These are phyloP conservation scores for Firmiana major DNA, from an alignment of 345 rosid species.

Conservation along the genomic window DNA sequence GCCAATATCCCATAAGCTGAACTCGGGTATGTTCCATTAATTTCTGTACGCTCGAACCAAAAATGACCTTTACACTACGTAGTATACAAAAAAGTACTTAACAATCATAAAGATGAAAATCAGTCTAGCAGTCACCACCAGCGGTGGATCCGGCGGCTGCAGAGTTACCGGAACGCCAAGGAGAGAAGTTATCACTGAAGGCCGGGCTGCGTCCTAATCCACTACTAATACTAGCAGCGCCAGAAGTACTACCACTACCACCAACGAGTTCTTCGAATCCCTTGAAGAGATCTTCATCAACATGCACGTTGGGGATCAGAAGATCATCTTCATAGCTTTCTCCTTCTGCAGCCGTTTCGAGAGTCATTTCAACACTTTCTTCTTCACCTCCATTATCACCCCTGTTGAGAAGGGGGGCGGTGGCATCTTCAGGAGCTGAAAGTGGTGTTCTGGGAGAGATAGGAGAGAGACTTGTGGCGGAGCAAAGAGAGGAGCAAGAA, in stretches of 20 bases:
- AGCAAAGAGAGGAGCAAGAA: conserved; percentile 10
- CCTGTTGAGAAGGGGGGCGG: neutral
- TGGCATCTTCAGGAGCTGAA: conserved; percentile 20
- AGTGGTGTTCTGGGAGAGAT: conserved; percentile 27
- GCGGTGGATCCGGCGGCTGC: conserved; percentile 13
- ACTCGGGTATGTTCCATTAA: neutral
- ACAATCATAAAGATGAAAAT: neutral
- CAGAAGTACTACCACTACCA: neutral
- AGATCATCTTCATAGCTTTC: conserved; percentile 20
- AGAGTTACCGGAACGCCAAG: conserved; percentile 31
- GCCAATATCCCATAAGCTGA: too few species aligned
- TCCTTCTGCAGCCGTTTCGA: conserved; percentile 20
- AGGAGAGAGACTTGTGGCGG: conserved; percentile 42
- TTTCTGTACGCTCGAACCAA: neutral
- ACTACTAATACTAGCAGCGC: neutral
- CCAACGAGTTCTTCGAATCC: conserved; percentile 23
- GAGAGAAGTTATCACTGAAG: conserved; percentile 27
- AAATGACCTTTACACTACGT: neutral
- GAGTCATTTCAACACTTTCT: neutral
- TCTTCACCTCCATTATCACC: neutral
- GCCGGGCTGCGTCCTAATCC: conserved; percentile 6
- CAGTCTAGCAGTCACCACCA: conserved; percentile 20
- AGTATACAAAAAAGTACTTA: neutral
- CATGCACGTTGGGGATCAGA: conserved; percentile 50
- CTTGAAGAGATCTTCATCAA: conserved; percentile 47